Conservation (phyloP, 163 green algal species). For the Scenedesmus sp. region DNA sequence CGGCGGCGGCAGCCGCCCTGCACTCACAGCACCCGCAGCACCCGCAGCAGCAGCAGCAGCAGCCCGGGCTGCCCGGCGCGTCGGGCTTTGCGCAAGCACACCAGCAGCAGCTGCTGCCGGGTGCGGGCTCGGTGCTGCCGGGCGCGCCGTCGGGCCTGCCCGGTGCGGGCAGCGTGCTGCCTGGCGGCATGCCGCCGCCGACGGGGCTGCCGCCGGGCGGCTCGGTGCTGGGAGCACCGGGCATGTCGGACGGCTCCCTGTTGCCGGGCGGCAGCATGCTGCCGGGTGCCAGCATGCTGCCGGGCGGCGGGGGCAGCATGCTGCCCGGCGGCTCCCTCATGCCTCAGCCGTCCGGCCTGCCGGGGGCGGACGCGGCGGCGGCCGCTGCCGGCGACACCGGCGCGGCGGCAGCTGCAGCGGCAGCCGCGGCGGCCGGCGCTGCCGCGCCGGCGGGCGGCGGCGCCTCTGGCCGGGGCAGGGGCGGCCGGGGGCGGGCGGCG, state of each 20-base stretch:
- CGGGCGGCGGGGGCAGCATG: too few relatives aligned
- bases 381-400: background rate
- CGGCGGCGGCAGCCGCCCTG: background rate
- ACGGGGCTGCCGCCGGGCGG: background rate
- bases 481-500: background rate
- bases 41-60: background rate
- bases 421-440: background rate
- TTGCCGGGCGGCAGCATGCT: slow-evolving; percentile 4
- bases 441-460: background rate
- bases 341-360: too few relatives aligned
- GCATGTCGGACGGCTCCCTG: too few relatives aligned
- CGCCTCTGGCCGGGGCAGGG: background rate
- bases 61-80: background rate
- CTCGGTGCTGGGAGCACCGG: background rate
- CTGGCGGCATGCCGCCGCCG: background rate
- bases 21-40: background rate
- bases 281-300: background rate
- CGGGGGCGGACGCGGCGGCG: too few relatives aligned
- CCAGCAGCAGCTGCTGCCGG: background rate
- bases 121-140: background rate
- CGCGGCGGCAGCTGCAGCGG: slow-evolving; percentile 6
- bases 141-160: background rate
- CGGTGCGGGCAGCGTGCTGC: background rate
- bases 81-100: background rate
- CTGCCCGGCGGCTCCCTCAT: too few relatives aligned